Base-by-base conservation (phyloP, 257 asterid genomes). In the Primulina tabacum region DNA sequence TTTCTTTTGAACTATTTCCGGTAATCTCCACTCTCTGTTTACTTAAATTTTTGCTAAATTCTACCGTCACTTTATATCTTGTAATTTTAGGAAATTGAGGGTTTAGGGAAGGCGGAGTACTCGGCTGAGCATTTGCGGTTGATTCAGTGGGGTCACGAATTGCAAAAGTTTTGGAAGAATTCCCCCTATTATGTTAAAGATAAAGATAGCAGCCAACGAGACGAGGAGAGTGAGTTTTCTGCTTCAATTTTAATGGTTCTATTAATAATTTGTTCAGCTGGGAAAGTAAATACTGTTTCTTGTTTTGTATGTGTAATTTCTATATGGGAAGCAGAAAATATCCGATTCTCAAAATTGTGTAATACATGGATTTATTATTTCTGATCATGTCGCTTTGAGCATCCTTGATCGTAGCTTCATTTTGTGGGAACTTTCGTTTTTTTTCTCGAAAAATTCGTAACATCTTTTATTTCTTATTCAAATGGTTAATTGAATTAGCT, bases 111-210 rank as follows among this genome's bases (percentile, higher is more conserved):
- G 37, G 91, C 90, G 5, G 64, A 60, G 20, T 70, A 61, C 57
- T 70, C 83, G 38, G 52, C 69, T 38, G 79, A 55, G 59, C 64
- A 73, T 24, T 7, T 9, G 26, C 18, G 71, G 20, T 81, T 85
- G 20, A 83, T 82, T 0, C 62, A 52, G 65, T 79, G 84, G 85
- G 16, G 75, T 78, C 21, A 30, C 40, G 38, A 74, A n/a, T 74
- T 89, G 71, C 83, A 78, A 58, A 79, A 74, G 58, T 73, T 60
- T 62, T 82, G 85, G 74, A 68, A 66, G 6, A 70, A 85, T 6
- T 88, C 92, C 59, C 85, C 88, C 34, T 90, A 85, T 80, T 77
- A 66, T 75, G 78, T 82, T 52, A 84, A 80, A 72, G 90, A 81
- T 52, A 85, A 80, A 72, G 90, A 81, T 62, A 78, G 56, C 69